These are phyloP conservation scores for Gleditsia sinensis DNA, from an alignment of 306 rosid species.

Conservation along the genomic window DNA sequence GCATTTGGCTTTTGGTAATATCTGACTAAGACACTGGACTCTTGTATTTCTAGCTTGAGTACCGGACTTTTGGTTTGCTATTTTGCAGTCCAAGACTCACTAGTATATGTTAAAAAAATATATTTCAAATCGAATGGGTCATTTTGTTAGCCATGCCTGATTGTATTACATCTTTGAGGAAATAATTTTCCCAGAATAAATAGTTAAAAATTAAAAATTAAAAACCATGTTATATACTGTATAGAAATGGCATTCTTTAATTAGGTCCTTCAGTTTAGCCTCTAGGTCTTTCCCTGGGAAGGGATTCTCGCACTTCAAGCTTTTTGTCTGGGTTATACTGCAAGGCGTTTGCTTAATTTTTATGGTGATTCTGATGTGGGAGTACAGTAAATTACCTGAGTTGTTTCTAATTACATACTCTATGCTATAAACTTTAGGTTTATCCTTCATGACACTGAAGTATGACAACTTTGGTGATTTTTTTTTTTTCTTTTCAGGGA, in stretches of 20 bases:
- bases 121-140: too few relatives aligned
- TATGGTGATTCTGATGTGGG: too few relatives aligned
- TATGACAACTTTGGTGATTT: background rate
- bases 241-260: background rate
- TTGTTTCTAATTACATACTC: background rate
- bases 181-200: too few relatives aligned
- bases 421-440: background rate
- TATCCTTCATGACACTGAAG: conserved; percentile 22
- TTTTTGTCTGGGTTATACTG: background rate
- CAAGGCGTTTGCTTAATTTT: background rate
- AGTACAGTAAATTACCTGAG: too few relatives aligned
- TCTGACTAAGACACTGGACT: background rate
- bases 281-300: too few relatives aligned
- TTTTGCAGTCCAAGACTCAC: background rate
- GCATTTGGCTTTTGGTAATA: background rate
- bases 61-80: background rate
- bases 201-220: background rate
- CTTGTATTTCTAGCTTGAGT: background rate
- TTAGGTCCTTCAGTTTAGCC: background rate
- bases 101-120: background rate
- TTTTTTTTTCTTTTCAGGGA: conserved; percentile 73
- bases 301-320: too few relatives aligned
- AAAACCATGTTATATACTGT: background rate
- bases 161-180: too few relatives aligned
- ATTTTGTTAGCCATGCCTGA: too few relatives aligned